A percentile compares a stretch with the other conserved stretches of the same genome.
Conservation (phyloP, 768 basidiomycete species). For the Termitomyces sp. region DNA sequence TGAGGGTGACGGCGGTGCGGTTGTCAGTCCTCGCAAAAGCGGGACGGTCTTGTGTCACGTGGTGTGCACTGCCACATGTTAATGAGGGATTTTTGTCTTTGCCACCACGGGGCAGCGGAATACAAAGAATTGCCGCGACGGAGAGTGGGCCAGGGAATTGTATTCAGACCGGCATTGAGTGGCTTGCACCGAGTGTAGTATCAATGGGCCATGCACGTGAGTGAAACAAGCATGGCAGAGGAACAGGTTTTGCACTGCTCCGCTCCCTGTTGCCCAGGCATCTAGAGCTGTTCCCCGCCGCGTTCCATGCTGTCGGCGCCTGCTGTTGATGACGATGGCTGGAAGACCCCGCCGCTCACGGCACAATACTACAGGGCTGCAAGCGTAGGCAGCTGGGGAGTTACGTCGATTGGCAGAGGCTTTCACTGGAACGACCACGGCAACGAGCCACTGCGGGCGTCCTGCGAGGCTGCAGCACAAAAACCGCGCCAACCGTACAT, state of each 20-base stretch:
- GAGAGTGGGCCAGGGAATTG: background rate
- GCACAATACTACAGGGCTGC: constrained; percentile 52
- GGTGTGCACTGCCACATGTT: constrained; percentile 3
- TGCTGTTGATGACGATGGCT: constrained; percentile 62
- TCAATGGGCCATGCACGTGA: constrained; percentile 5
- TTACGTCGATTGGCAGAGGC: constrained; percentile 79
- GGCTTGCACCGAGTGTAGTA: background rate
- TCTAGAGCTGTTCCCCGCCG: constrained; percentile 1
- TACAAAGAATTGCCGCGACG: background rate
- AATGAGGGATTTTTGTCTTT: background rate
- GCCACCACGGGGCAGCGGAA: background rate
- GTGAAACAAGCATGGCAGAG: constrained; percentile 2
- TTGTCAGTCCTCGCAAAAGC: constrained; percentile 13
- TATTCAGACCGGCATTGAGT: background rate
- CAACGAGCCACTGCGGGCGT: constrained; percentile 18
- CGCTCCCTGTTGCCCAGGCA: constrained; percentile 5
- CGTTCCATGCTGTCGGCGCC: constrained; percentile 54
- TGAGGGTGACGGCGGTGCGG: constrained; percentile 42
- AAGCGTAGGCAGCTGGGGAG: constrained; percentile 78
- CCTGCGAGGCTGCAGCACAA: constrained; percentile 18
- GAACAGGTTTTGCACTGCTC: constrained; percentile 3
- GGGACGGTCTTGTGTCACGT: background rate
- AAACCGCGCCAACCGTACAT: constrained; percentile 23
- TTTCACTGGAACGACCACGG: constrained; percentile 62
- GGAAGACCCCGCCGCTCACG: constrained; percentile 47